These are phyloP conservation scores for Mycothermus thermophilus DNA, from an alignment of 495 filamentous ascomycete species.

Conservation along the genomic window DNA sequence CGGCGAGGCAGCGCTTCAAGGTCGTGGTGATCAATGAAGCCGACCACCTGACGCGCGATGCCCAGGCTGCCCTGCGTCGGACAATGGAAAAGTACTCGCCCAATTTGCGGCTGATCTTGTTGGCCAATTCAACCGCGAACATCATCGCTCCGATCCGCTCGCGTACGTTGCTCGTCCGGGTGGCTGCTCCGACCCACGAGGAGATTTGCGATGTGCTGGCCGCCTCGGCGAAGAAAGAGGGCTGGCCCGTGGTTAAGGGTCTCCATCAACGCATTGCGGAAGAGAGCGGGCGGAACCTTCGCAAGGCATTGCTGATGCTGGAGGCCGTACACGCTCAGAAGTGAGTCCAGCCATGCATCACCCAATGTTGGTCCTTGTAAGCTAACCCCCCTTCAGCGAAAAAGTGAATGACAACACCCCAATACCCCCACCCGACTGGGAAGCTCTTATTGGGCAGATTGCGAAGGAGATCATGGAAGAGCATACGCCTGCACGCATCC, in stretches of 20 bases:
- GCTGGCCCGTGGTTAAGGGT: constrained; percentile 52
- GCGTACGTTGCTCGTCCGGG: constrained; percentile 76
- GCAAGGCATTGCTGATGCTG: constrained; percentile 83
- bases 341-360: constrained; percentile 34
- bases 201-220: constrained; percentile 72
- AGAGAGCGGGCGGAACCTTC: constrained; percentile 84
- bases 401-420: constrained; percentile 75
- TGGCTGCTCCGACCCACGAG: constrained; percentile 72
- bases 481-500: constrained; percentile 70
- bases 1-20: constrained; percentile 86
- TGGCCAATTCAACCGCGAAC: constrained; percentile 90
- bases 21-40: constrained; percentile 98
- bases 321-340: constrained; percentile 95
- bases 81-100: constrained; percentile 99
- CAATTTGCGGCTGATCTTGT: constrained; percentile 76
- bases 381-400: constrained; percentile 44
- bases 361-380: constrained; percentile 1
- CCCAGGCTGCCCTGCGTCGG: constrained; percentile 82
- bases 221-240: constrained; percentile 61
- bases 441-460: constrained; percentile 72
- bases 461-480: constrained; percentile 86
- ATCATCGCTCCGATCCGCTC: constrained; percentile 94
- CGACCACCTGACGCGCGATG: constrained; percentile 88
- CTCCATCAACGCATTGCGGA: constrained; percentile 74
- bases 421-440: constrained; percentile 93